A percentile compares a stretch with the other conserved stretches of the same genome.
phyloP scores from a whole-genome alignment of 352 stramenopile species.

The Pythium sp. region DNA sequence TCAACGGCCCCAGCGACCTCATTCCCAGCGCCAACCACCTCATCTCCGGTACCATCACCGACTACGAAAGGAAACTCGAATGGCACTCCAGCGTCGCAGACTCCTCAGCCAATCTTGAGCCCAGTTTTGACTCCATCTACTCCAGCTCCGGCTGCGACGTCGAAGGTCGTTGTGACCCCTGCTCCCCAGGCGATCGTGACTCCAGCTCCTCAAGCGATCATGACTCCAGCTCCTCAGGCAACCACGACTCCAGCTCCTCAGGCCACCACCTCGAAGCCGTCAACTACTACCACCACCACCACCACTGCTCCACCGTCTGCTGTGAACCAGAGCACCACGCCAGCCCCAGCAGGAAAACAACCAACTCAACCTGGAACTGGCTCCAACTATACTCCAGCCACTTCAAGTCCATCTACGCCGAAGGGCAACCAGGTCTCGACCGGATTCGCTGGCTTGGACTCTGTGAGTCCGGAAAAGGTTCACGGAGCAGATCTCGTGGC shows the following conservation, averaged over 20 bases:
- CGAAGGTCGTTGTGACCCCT: background rate
- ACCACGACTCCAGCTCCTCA: background rate
- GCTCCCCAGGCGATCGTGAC: constrained; percentile 1
- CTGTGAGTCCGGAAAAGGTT: constrained; percentile 17
- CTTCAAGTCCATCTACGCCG: constrained; percentile 14
- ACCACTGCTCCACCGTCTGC: constrained; percentile 7
- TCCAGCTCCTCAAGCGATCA: background rate
- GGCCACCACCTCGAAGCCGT: background rate
- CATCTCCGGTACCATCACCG: background rate
- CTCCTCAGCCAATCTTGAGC: background rate
- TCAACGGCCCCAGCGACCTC: constrained; percentile 9
- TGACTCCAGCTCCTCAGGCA: background rate
- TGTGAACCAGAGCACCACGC: constrained; percentile 7
- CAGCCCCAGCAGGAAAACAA: background rate
- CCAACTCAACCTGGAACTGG: background rate
- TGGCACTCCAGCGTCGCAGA: background rate
- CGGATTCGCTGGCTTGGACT: constrained; percentile 13
- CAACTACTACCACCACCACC: background rate
- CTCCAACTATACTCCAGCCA: background rate
- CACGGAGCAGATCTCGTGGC: constrained; percentile 16
- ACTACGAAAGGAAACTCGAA: constrained; percentile 5
- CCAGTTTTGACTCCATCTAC: background rate
- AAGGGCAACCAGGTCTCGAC: constrained; percentile 12
- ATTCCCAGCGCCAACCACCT: background rate
- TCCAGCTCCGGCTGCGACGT: background rate